These are phyloP conservation scores for Protomyces arabidopsidicola DNA, from an alignment of 1,139 yeast genomes.

Conservation along the genomic window DNA sequence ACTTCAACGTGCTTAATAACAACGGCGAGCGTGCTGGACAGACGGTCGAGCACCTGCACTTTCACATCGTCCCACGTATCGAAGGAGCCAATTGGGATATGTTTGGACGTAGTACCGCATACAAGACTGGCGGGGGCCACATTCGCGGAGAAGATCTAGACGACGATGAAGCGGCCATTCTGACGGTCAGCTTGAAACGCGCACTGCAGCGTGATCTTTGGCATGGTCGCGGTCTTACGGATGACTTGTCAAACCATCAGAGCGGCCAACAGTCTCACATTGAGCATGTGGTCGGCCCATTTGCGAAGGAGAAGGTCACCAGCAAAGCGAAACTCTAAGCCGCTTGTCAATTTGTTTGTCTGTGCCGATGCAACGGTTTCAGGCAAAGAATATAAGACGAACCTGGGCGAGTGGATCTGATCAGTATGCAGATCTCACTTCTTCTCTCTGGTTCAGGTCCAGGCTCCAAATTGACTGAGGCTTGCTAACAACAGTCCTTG, in stretches of 20 bases:
- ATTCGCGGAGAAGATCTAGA: constrained; percentile 9
- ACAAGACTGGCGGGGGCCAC: not conserved
- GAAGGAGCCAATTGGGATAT: constrained; percentile 41
- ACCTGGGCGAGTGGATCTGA: not conserved
- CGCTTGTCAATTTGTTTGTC: not conserved
- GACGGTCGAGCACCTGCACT: constrained; percentile 85
- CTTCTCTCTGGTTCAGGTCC: not conserved
- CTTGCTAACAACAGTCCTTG: not conserved
- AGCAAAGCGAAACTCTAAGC: not conserved
- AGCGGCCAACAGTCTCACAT: not conserved
- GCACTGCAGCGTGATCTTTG: constrained; percentile 12
- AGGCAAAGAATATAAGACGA: not conserved
- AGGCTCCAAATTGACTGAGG: no score
- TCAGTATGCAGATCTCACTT: not conserved
- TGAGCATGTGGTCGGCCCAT: not conserved
- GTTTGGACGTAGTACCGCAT: constrained; percentile 10
- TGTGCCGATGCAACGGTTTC: not conserved
- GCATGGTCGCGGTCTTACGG: not conserved
- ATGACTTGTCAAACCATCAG: not conserved
- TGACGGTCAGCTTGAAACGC: constrained; percentile 5
- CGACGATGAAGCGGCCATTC: constrained; percentile 18
- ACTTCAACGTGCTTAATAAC: constrained; percentile 80
- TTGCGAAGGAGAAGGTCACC: no score
- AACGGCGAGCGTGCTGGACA: constrained; percentile 93
- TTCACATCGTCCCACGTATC: constrained; percentile 88